Base-by-base conservation (phyloP, 75 land plant species). In the Sequoia sempervirens region DNA sequence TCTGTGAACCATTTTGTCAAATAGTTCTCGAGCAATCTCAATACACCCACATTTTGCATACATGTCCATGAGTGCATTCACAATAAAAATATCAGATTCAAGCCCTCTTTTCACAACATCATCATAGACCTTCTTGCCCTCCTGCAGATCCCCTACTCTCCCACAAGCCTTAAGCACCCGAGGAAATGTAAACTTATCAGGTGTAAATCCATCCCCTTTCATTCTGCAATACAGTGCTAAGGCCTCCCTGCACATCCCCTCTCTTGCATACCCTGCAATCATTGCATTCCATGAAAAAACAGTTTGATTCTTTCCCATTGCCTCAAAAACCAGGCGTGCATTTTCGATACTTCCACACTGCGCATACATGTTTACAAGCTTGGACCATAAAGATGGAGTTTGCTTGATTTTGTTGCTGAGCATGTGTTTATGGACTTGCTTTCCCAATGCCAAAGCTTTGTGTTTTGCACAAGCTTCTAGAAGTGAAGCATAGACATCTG, bases 231-330 rank as follows among this genome's bases (percentile, higher is more conserved):
- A 66, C 40, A 85, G 56, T 75, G 32, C 41, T 37, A 50, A 46
- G 34, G 86, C 86, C 40, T 46, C 79, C 7, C 58, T 12, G 20
- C 20, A 64, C 26, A 61, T 5, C 32, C 86, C 86, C 17, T 68
- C 34, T 52, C 47, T 64, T 5, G 30, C 52, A 79, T 84, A 83
- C 32, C 86, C 86, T 68, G 85, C 85, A 64, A 85, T 84, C 79
- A 85, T 12, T 70, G 86, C 26, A 84, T 83, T 85, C 86, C 86
- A 85, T 85, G 84, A 70, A 41, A 85, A 86, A 43, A 85, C 86
- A 84, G 85, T 83, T 50, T 32, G 79, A 18, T 52, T 36, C 10
- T 23, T 38, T 61, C 66, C 66, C 86, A 84, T 68, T 66, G 46
- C 64, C 6, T 85, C 75, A 45, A 85, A 83, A 28, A 85, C 86